These are phyloP conservation scores for Stachybotrys echinatus DNA, from an alignment of 2,329 filamentous ascomycete genomes.

Conservation along the genomic window DNA sequence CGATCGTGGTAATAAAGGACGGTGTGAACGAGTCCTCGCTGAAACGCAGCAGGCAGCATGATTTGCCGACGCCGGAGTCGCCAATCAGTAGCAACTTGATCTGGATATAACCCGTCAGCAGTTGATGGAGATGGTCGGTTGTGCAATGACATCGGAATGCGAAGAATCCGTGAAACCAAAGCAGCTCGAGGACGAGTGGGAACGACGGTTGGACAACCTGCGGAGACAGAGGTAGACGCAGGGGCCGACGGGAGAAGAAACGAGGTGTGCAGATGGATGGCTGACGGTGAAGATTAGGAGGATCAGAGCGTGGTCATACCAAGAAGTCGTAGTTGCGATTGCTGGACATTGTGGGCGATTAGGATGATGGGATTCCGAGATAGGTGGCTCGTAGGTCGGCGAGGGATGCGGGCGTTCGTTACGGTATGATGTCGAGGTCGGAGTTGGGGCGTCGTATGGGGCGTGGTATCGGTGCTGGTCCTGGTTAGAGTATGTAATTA, in stretches of 20 bases:
- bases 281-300: background rate
- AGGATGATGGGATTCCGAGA: constrained; percentile 3
- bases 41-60: constrained; percentile 92
- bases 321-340: constrained; percentile 99
- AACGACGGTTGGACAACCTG: constrained; percentile 2
- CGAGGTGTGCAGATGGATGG: background rate
- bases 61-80: constrained; percentile 95
- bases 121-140: background rate
- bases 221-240: too few species aligned
- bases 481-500: too few species aligned
- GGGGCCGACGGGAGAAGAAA: background rate
- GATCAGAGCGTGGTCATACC: constrained; percentile 49
- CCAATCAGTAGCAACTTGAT: constrained; percentile 97
- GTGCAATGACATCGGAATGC: too few species aligned
- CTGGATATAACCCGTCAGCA: constrained; percentile 38
- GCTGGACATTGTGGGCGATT: constrained; percentile 69
- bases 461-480: too few species aligned
- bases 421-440: background rate
- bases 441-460: too few species aligned
- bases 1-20: constrained; percentile 98
- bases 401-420: too few species aligned
- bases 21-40: constrained; percentile 97
- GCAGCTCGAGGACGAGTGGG: constrained; percentile 11
- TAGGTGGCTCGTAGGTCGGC: too few species aligned
- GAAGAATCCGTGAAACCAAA: constrained; percentile 3